These are phyloP conservation scores for Candolleomyces eurysporus DNA, from an alignment of 768 basidiomycete genomes.

Conservation along the genomic window DNA sequence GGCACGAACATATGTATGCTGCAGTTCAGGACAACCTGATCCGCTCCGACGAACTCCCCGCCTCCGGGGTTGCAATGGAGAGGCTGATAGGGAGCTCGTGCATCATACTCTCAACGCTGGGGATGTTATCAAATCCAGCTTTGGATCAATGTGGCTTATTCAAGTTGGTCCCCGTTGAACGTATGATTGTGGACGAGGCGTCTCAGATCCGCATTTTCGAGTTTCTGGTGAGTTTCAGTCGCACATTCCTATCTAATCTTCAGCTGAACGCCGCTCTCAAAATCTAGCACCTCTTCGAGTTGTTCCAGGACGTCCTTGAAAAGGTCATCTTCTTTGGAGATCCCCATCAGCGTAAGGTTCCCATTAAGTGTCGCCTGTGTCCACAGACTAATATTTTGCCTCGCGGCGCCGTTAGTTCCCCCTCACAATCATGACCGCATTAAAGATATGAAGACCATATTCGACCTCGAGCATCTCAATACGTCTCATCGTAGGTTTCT, in stretches of 20 bases:
- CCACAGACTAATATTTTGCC: background rate
- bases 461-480: conserved; percentile 41
- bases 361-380: background rate
- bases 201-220: conserved; percentile 49
- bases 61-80: conserved; percentile 18
- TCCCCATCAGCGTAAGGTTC: conserved; percentile 45
- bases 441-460: conserved; percentile 40
- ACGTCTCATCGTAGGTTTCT: conserved; percentile 26
- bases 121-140: conserved; percentile 47
- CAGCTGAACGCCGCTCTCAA: background rate
- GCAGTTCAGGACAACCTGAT: conserved; percentile 31
- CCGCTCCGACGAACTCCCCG: conserved; percentile 40
- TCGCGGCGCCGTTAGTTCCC: conserved; percentile 35
- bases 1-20: conserved; percentile 52
- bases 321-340: conserved; percentile 56
- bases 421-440: conserved; percentile 47
- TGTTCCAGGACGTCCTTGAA: conserved; percentile 30
- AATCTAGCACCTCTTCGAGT: conserved; percentile 41
- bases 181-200: conserved; percentile 58
- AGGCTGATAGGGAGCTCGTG: conserved; percentile 24
- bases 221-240: conserved; percentile 36
- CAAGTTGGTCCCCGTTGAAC: conserved; percentile 36
- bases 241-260: background rate
- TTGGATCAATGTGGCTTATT: conserved; percentile 34
- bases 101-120: conserved; percentile 47